A percentile compares a stretch with the other conserved stretches of the same genome.
These are phyloP conservation scores for Falciphora oryzae DNA, from an alignment of 2,329 filamentous ascomycete genomes.

Conservation along the genomic window DNA sequence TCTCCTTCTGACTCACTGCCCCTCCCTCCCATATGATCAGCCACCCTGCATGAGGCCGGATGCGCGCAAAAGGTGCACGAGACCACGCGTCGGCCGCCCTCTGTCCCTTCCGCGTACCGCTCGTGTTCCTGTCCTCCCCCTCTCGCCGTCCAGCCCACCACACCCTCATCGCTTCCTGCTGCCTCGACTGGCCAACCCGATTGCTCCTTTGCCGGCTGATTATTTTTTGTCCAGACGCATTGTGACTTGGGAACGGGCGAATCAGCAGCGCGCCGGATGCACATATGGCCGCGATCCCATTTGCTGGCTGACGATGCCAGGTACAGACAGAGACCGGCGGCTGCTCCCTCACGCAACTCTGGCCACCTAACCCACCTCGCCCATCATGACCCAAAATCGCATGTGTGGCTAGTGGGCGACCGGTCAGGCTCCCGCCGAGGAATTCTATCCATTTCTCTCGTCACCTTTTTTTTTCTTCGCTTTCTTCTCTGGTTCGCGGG, in stretches of 20 bases:
- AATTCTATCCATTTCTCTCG: neutral
- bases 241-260: neutral
- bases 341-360: neutral
- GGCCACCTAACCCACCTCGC: neutral
- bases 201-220: neutral
- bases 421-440: too few species aligned
- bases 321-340: neutral
- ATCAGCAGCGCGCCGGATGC: neutral
- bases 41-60: neutral
- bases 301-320: neutral
- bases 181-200: neutral
- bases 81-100: conserved; percentile 1
- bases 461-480: neutral
- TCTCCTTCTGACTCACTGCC: neutral
- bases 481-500: neutral
- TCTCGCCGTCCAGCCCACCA: neutral
- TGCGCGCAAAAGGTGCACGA: neutral
- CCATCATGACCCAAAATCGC: neutral
- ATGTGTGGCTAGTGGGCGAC: neutral
- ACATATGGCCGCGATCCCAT: neutral
- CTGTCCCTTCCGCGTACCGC: neutral
- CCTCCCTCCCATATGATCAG: neutral
- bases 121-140: neutral
- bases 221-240: neutral
- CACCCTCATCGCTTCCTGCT: neutral